Evolutionary conservation across 1,284 basidiomycete species (phyloP), one percentile per base, ranked within the genome.

Genomic region (Chiua sp.): DNA sequence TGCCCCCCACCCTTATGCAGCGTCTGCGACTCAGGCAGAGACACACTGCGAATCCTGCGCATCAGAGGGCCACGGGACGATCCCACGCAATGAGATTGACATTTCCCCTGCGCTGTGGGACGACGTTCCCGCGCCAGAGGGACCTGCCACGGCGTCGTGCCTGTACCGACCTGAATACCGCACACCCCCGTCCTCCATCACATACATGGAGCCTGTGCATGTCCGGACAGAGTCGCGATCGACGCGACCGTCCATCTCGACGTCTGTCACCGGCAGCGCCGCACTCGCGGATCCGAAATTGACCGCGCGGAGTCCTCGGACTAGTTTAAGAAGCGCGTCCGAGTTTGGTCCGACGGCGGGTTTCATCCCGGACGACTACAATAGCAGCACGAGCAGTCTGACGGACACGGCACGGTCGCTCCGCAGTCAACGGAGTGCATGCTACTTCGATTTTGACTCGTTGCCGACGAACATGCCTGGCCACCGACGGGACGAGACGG

Each of bases 61-160:
- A 51, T 63, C 69, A 1, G 61, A 39, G 8, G 62, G 54, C 37
- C 64, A 35, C 65, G 16, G 69, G 72, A 32, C 59, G 50, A 4
- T 18, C 18, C n/a, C 20, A 3, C 39, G 10, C 47, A 55, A 63
- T 66, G 74, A 62, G 65, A 75, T 64, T 83, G 79, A 87, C 56
- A 83, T 90, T 32, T 90, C 87, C 5, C 84, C 82, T 6, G 85
- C 86, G 0, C 86, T 83, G 70, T 88, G 82, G 63, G 87, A 90
- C 63, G 79, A 80, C 18, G 78, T 86, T 49, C 80, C 82, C 7
- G 77, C 77, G 0, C 78, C 85, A 4, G 86, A 87, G 58, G 84
- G 82, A 1, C 83, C 82, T 12, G 82, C 81, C 12, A 84, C 80
- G 2, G 77, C 77, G 22, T 77, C 80, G 20, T 74, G 47, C 68